These are phyloP conservation scores for Cladochytrium replicatum DNA, from an alignment of 192 early-diverging fungal species.

Conservation along the genomic window DNA sequence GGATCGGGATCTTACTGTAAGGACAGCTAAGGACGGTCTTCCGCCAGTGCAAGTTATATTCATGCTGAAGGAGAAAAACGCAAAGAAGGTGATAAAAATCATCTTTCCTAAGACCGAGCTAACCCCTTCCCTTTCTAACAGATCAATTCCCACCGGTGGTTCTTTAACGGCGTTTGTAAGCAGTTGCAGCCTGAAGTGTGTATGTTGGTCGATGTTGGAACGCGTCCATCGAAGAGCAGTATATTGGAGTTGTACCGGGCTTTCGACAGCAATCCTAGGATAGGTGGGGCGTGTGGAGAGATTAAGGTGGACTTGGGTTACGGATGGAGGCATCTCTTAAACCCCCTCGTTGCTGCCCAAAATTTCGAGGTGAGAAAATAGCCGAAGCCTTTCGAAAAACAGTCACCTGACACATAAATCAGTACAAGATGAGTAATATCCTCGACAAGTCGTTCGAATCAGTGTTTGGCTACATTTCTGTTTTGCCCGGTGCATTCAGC, in stretches of 20 bases:
- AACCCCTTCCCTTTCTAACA: slow-evolving; percentile 13
- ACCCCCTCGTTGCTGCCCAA: slow-evolving; percentile 65
- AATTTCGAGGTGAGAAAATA: slow-evolving; percentile 89
- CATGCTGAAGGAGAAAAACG: slow-evolving; percentile 65
- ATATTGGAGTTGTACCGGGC: slow-evolving; percentile 47
- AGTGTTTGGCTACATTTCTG: slow-evolving; percentile 89
- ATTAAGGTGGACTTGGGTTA: slow-evolving; percentile 50
- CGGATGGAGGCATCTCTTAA: slow-evolving; percentile 55
- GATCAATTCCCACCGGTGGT: slow-evolving; percentile 62
- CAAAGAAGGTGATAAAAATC: slow-evolving; percentile 33
- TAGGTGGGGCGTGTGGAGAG: slow-evolving; percentile 74
- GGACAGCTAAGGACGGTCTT: slow-evolving; percentile 17
- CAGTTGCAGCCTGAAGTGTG: slow-evolving; percentile 55
- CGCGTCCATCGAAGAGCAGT: slow-evolving; percentile 46
- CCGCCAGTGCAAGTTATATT: slow-evolving; percentile 68
- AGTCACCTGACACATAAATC: too few species aligned
- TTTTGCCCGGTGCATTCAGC: slow-evolving; percentile 81
- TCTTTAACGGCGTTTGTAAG: slow-evolving; percentile 64
- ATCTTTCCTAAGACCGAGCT: too few species aligned
- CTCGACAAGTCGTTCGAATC: slow-evolving; percentile 65
- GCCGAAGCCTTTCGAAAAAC: too few species aligned
- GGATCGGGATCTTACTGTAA: slow-evolving; percentile 13
- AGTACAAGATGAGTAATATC: slow-evolving; percentile 59
- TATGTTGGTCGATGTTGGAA: slow-evolving; percentile 68
- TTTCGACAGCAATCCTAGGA: slow-evolving; percentile 54